Evolutionary conservation across 2,329 filamentous ascomycete genomes (phyloP), one percentile per base, ranked within the genome.

Genomic region (Aspergillus persii): DNA sequence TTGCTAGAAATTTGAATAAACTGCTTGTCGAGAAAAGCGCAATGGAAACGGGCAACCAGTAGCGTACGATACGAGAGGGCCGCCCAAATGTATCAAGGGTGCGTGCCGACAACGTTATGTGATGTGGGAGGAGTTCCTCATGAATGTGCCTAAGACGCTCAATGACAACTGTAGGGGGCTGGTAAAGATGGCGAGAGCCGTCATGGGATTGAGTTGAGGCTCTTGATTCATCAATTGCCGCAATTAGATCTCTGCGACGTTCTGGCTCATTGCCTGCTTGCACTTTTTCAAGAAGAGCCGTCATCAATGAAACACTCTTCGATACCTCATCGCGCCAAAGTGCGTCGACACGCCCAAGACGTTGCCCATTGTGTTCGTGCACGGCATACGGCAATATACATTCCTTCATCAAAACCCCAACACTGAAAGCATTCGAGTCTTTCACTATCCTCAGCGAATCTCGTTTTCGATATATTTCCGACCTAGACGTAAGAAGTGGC

Each of bases 371-470:
- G 46, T 80, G 80, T 53, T 85, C 83, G 46, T 88, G 84, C 15
- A 82, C 82, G 23, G 83, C 79, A 48, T 84, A 84, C 66, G 91
- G 87, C 53, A 86, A 87, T 51, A 97, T 79, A 2, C 91, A 92
- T 71, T 96, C 92, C 57, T 94, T 91, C 66, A 97, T 88, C 29
- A 99, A 79, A 4, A 97, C 86, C 15, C 95, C 95, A 3, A 98
- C 81, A 1, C 91, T 91, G 68, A 91, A 93, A 1, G 94, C 91
- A 57, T 91, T 92, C 75, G 94, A 86, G 69, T 93, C 85, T 50
- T 90, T 85, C 63, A 96, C 80, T 67, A 86, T 86, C 69, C 85
- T 88, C 53, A 98, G 81, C 23, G 83, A 84, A 3, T 83, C 83
- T 69, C 90, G 89, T 74, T 96, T 97, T 61, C 80, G 81, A 50